phyloP scores from a whole-genome alignment of 352 stramenopile genomes.

The Globisporangium uncinulatum region DNA sequence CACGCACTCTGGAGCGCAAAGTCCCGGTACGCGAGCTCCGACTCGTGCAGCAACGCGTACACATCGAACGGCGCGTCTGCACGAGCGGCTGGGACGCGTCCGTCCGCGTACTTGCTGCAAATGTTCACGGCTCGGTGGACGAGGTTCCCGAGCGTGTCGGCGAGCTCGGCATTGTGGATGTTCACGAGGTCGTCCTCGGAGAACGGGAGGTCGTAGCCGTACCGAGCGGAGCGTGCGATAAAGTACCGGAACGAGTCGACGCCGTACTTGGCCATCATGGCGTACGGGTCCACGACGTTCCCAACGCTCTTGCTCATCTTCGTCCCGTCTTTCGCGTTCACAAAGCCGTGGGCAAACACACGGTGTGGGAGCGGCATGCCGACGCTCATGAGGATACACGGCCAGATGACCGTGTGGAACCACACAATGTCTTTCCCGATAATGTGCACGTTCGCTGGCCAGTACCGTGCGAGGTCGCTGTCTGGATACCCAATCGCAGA shows the following conservation, averaged over 20 bases:
- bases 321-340: slow-evolving; percentile 96
- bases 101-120: slow-evolving; percentile 94
- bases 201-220: slow-evolving; percentile 95
- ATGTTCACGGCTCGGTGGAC: slow-evolving; percentile 96
- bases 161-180: slow-evolving; percentile 97
- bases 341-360: slow-evolving; percentile 98
- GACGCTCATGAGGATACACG: slow-evolving; percentile 98
- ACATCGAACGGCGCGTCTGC: slow-evolving; percentile 84
- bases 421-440: slow-evolving; percentile 98
- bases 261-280: slow-evolving; percentile 92
- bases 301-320: slow-evolving; percentile 99
- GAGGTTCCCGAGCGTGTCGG: slow-evolving; percentile 92
- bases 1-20: slow-evolving; percentile 90
- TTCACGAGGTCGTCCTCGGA: slow-evolving; percentile 91
- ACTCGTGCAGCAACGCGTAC: slow-evolving; percentile 71
- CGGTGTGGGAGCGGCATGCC: slow-evolving; percentile 91
- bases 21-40: slow-evolving; percentile 89
- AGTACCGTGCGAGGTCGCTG: slow-evolving; percentile 66
- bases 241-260: slow-evolving; percentile 96
- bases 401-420: slow-evolving; percentile 99
- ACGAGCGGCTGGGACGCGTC: slow-evolving; percentile 51
- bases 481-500: slow-evolving; percentile 94
- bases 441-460: slow-evolving; percentile 81
- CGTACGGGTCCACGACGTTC: slow-evolving; percentile 97
- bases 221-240: slow-evolving; percentile 88